A percentile compares a stretch with the other conserved stretches of the same genome.
Evolutionary conservation across 495 filamentous ascomycete genomes (phyloP).

Genomic region (Talaromyces proteolyticus): DNA sequence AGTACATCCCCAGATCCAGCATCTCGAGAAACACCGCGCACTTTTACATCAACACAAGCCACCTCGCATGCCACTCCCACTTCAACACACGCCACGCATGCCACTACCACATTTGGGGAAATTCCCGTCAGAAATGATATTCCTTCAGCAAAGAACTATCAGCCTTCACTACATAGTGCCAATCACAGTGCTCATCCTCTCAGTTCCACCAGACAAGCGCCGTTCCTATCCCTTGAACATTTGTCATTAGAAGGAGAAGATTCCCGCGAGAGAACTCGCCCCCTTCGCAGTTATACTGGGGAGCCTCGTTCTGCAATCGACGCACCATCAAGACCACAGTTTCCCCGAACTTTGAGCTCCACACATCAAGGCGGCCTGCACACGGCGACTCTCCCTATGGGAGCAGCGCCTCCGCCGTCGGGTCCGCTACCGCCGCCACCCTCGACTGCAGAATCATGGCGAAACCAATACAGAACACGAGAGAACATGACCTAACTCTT

Average conservation of each 20-base stretch:
- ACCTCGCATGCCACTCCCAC: slow-evolving; percentile 19
- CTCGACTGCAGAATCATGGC: slow-evolving; percentile 24
- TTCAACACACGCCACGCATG: slow-evolving; percentile 30
- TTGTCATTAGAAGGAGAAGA: slow-evolving; percentile 30
- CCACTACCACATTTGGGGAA: slow-evolving; percentile 59
- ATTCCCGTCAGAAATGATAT: slow-evolving; percentile 50
- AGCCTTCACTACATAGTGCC: slow-evolving; percentile 7
- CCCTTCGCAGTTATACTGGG: slow-evolving; percentile 25
- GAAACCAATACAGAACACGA: slow-evolving; percentile 21
- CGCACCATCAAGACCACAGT: slow-evolving; percentile 23
- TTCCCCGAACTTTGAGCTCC: slow-evolving; percentile 34
- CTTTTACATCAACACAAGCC: slow-evolving; percentile 34
- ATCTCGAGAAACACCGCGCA: slow-evolving; percentile 40
- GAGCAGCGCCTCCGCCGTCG: slow-evolving; percentile 31
- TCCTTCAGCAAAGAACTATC: slow-evolving; percentile 19
- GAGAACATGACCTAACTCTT: slow-evolving; percentile 11
- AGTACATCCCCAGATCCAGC: slow-evolving; percentile 17
- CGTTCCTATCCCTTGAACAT: slow-evolving; percentile 32
- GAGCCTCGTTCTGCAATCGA: slow-evolving; percentile 36
- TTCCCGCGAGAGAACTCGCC: slow-evolving; percentile 21
- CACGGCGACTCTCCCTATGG: slow-evolving; percentile 34
- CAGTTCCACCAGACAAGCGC: slow-evolving; percentile 22
- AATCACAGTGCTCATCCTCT: slow-evolving; percentile 9
- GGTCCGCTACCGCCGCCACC: slow-evolving; percentile 36
- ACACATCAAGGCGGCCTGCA: slow-evolving; percentile 33